Base-by-base conservation (phyloP, 2,329 filamentous ascomycete species). In the Fusarium sp. region DNA sequence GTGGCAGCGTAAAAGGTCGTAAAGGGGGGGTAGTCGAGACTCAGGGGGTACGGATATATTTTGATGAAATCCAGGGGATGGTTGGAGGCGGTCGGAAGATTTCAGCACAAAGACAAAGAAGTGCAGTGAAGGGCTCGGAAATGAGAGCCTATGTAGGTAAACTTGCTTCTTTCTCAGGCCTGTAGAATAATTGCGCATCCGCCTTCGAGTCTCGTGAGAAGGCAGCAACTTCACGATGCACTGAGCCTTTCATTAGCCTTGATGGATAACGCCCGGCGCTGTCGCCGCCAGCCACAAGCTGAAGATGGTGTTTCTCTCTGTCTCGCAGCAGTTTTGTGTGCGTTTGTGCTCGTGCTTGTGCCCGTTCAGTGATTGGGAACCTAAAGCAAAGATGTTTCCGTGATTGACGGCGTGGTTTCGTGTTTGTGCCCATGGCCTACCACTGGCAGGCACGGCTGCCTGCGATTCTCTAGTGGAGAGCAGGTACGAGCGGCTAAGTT, bases 351-450 rank as follows among this genome's bases (percentile, higher is more conserved):
- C 57, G 47, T 55, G 14, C 29, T 37, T 52, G 16, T 37, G 9
- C 34, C 18, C 18, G 34, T 37, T 16, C 29, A 42, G 47, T 41
- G 37, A 47, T 57, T 46, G 27, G 13, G 29, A 46, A 47, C 24
- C 58, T 65, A 46, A 32, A 32, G 51, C 52, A 24, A 61, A 40
- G 44, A 56, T 69, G 60, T 56, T 69, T 69, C 60, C 59, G 60
- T 62, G 52, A 34, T 32, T 27, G 27, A 65, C 49, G 68, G 64
- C 68, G 68, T 71, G 65, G 68, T 71, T 71, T 71, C 68, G 68
- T 54, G 44, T 71, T 59, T 71, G 52, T 52, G 54, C 63, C 46
- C 49, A 55, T 48, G 14, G 45, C 48, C 22, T 42, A 45, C 27
- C 49, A 52, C 18, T 27, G 32, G 13, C 34, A 52, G 49, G 49